phyloP scores from a whole-genome alignment of 768 basidiomycete species.

The Imleria badia region DNA sequence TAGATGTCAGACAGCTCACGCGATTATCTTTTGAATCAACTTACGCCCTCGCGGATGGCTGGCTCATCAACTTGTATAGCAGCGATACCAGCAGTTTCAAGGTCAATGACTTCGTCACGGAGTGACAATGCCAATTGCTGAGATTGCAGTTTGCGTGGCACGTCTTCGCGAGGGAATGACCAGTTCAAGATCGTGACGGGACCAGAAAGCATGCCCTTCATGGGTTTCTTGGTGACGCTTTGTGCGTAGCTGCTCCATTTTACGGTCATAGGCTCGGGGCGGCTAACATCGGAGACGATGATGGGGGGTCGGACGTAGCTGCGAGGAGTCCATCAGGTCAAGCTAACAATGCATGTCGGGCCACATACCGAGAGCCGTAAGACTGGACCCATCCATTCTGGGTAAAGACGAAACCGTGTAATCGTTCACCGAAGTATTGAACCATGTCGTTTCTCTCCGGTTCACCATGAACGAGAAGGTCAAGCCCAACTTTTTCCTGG shows the following conservation, averaged over 20 bases:
- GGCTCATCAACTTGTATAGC: constrained; percentile 99
- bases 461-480: constrained; percentile 98
- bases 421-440: constrained; percentile 98
- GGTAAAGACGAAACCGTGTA: constrained; percentile 96
- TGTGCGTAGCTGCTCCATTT: constrained; percentile 97
- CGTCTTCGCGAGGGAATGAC: constrained; percentile 99
- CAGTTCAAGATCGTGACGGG: constrained; percentile 99
- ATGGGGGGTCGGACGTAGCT: constrained; percentile 98
- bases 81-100: constrained; percentile 93
- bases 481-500: constrained; percentile 96
- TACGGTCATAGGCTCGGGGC: constrained; percentile 91
- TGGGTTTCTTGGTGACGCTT: constrained; percentile 86
- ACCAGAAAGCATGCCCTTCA: constrained; percentile 99
- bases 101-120: constrained; percentile 96
- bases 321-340: constrained; percentile 8
- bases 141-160: constrained; percentile 93
- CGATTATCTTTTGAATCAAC: constrained; percentile 27
- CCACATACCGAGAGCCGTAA: constrained; percentile 90
- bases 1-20: background rate
- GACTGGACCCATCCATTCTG: constrained; percentile 99
- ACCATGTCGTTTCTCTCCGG: constrained; percentile 99
- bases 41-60: constrained; percentile 96
- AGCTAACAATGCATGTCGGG: constrained; percentile 1
- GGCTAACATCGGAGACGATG: constrained; percentile 96
- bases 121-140: constrained; percentile 98